Percentiles rank a stretch among this genome's conserved stretches.
Evolutionary conservation across 139 green algal genomes (phyloP).

Genomic region (Monoraphidium neglectum): DNA sequence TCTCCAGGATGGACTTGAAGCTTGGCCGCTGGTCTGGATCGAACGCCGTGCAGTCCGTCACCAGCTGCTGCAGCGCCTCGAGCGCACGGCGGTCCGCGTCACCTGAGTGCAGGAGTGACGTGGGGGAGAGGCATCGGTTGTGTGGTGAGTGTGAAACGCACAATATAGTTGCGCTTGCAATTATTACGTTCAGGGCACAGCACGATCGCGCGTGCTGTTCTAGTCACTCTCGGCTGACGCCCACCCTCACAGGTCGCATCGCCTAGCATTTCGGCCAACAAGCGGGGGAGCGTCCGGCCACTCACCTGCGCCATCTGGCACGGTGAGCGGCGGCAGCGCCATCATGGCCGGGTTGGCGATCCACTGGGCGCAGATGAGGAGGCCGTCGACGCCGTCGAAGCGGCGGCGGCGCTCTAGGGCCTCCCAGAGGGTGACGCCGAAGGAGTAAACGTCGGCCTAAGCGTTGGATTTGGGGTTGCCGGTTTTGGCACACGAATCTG

Average conservation of each 20-base stretch:
- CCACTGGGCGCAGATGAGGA: constrained; percentile 37
- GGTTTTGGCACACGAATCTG: too few relatives aligned
- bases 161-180: too few relatives aligned
- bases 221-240: too few relatives aligned
- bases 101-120: constrained; percentile 18
- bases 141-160: too few relatives aligned
- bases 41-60: constrained; percentile 30
- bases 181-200: too few relatives aligned
- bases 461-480: too few relatives aligned
- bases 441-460: constrained; percentile 53
- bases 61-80: constrained; percentile 21
- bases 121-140: neutral
- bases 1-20: constrained; percentile 9
- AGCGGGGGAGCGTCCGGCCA: neutral
- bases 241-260: too few relatives aligned
- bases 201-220: too few relatives aligned
- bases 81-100: constrained; percentile 3
- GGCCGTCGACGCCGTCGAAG: constrained; percentile 43
- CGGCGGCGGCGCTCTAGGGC: constrained; percentile 51
- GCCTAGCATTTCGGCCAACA: too few relatives aligned
- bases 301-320: constrained; percentile 13
- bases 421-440: constrained; percentile 70
- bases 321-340: constrained; percentile 36
- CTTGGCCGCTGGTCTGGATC: constrained; percentile 12
- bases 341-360: constrained; percentile 33